Conservation (phyloP, 176 grass and related monocot species). For the Oryza australiensis region DNA sequence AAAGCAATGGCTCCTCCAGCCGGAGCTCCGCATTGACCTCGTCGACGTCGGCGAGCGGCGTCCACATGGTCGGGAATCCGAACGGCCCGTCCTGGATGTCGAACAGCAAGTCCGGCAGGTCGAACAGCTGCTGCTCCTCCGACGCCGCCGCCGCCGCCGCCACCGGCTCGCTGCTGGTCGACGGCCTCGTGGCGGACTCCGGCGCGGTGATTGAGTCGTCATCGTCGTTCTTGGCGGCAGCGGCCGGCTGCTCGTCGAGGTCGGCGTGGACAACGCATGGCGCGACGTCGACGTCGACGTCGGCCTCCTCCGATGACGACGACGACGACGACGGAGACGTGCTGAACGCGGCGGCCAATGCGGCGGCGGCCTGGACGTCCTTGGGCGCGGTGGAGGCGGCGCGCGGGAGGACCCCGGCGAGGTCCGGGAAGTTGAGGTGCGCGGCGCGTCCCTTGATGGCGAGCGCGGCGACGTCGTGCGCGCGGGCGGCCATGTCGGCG, state of each 20-base stretch:
- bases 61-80: slow-evolving; percentile 44
- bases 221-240: not conserved
- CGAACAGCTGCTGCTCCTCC: slow-evolving; percentile 70
- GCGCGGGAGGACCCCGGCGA: slow-evolving; percentile 67
- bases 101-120: slow-evolving; percentile 73
- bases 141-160: slow-evolving; percentile 38
- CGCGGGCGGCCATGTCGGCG: slow-evolving; percentile 93
- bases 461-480: slow-evolving; percentile 87
- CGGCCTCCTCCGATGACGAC: not conserved
- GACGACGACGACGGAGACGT: not conserved
- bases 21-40: slow-evolving; percentile 68
- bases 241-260: not conserved
- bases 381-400: slow-evolving; percentile 68
- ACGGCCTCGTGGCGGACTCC: slow-evolving; percentile 13
- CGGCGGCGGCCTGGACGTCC: slow-evolving; percentile 89
- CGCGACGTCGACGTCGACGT: not conserved
- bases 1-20: slow-evolving; percentile 64
- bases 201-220: not conserved
- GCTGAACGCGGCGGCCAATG: slow-evolving; percentile 64
- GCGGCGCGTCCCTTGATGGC: slow-evolving; percentile 84
- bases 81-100: slow-evolving; percentile 57
- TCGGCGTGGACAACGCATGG: slow-evolving; percentile 16
- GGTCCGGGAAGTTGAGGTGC: slow-evolving; percentile 88
- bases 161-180: slow-evolving; percentile 10
- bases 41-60: slow-evolving; percentile 45